Conservation (phyloP, 169 alveolate genomes). For the Sarcocystis neurona region DNA sequence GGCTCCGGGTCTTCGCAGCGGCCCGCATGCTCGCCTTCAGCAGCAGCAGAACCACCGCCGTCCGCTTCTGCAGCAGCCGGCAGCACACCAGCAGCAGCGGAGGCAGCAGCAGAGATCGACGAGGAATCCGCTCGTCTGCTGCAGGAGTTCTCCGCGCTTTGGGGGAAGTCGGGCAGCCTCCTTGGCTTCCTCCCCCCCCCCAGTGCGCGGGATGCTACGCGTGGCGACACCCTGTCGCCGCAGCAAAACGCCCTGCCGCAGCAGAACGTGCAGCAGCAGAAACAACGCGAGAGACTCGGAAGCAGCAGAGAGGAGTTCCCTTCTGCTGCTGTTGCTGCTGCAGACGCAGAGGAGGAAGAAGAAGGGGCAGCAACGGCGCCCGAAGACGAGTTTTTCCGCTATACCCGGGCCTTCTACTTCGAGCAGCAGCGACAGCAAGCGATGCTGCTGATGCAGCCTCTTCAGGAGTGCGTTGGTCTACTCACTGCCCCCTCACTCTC, state of each 20-base stretch:
- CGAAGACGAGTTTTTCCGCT: constrained; percentile 1
- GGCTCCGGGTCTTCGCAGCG: not conserved
- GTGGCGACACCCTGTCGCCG: too few relatives aligned
- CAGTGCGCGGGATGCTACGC: not conserved
- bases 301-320: not conserved
- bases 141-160: not conserved
- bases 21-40: not conserved
- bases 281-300: too few relatives aligned
- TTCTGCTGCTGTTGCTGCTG: not conserved
- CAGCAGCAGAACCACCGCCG: not conserved
- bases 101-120: not conserved
- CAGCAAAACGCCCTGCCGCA: too few relatives aligned
- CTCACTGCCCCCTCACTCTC: too few relatives aligned
- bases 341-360: not conserved
- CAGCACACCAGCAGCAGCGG: too few relatives aligned
- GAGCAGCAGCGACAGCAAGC: constrained; percentile 16
- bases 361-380: not conserved
- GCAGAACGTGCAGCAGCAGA: too few relatives aligned
- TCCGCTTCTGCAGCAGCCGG: too few relatives aligned
- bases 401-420: not conserved
- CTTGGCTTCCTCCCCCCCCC: not conserved
- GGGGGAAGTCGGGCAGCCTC: not conserved
- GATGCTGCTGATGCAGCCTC: not conserved
- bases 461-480: not conserved
- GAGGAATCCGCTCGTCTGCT: not conserved